Conservation (phyloP, 1,284 basidiomycete genomes). For the Heterobasidion irregulare region DNA sequence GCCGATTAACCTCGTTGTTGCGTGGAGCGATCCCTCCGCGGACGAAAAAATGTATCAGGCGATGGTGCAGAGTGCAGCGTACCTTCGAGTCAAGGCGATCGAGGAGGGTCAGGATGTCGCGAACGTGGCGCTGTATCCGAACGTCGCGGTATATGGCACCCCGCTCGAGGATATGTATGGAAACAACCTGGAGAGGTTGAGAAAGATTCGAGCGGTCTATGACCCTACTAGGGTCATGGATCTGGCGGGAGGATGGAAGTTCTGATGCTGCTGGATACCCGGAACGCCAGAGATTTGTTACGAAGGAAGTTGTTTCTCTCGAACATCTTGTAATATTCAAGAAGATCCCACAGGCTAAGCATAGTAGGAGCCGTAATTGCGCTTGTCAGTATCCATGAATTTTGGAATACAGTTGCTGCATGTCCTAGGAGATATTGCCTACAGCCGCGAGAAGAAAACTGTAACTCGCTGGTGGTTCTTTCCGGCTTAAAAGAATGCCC, state of each 20-base stretch:
- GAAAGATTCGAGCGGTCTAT: constrained; percentile 5
- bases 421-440: too few species aligned
- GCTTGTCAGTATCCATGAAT: too few species aligned
- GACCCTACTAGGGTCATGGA: constrained; percentile 12
- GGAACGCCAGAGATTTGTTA: too few species aligned
- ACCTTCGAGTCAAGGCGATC: constrained; percentile 27
- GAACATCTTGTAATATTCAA: too few species aligned
- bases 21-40: constrained; percentile 25
- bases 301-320: too few species aligned
- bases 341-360: too few species aligned
- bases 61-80: constrained; percentile 26
- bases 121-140: constrained; percentile 28
- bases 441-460: too few species aligned
- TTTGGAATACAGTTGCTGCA: too few species aligned
- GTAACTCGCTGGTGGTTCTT: too few species aligned
- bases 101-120: constrained; percentile 34
- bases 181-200: constrained; percentile 3
- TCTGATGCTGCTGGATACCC: neutral
- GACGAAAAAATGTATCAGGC: constrained; percentile 34
- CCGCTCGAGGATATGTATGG: constrained; percentile 9
- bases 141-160: constrained; percentile 7
- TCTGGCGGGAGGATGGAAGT: constrained; percentile 13
- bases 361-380: too few species aligned
- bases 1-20: constrained; percentile 41
- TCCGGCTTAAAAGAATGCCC: too few species aligned